A percentile compares a stretch with the other conserved stretches of the same genome.
These are phyloP conservation scores for Lenwebbia sp. DNA, from an alignment of 345 rosid genomes.

Conservation along the genomic window DNA sequence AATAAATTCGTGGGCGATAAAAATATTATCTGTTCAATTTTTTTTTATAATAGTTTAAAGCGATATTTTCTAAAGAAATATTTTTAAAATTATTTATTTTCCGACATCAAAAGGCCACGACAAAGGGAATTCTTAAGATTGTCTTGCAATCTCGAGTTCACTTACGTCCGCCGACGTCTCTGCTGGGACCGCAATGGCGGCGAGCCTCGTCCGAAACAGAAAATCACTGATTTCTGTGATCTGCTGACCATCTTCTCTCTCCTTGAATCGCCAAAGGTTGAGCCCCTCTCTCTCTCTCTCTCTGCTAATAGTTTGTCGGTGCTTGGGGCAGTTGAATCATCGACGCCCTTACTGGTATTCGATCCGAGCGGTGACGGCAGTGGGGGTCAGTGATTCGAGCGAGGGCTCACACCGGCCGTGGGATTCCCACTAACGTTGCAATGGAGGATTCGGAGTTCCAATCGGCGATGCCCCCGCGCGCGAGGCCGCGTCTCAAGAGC, in stretches of 20 bases:
- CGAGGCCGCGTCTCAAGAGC: neutral
- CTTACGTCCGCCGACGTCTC: neutral
- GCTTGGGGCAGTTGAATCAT: neutral
- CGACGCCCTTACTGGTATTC: neutral
- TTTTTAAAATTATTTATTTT: too few species aligned
- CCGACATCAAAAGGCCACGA: too few species aligned
- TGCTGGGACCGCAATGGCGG: neutral
- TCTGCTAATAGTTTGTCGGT: too few species aligned
- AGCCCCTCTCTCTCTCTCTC: too few species aligned
- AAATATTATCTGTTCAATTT: too few species aligned
- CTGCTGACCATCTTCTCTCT: neutral
- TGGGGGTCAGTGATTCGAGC: neutral
- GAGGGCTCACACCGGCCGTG: neutral
- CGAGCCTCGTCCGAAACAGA: neutral
- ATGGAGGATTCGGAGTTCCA: neutral
- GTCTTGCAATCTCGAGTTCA: too few species aligned
- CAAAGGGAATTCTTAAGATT: too few species aligned
- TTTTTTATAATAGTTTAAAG: too few species aligned
- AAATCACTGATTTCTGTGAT: neutral
- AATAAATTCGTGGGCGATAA: too few species aligned
- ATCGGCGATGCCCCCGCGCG: neutral
- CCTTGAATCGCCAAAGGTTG: neutral
- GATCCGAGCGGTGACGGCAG: neutral
- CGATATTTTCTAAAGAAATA: too few species aligned
- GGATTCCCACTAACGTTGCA: neutral